These are phyloP conservation scores for Ilyonectria destructans DNA, from an alignment of 2,329 filamentous ascomycete genomes.

Conservation along the genomic window DNA sequence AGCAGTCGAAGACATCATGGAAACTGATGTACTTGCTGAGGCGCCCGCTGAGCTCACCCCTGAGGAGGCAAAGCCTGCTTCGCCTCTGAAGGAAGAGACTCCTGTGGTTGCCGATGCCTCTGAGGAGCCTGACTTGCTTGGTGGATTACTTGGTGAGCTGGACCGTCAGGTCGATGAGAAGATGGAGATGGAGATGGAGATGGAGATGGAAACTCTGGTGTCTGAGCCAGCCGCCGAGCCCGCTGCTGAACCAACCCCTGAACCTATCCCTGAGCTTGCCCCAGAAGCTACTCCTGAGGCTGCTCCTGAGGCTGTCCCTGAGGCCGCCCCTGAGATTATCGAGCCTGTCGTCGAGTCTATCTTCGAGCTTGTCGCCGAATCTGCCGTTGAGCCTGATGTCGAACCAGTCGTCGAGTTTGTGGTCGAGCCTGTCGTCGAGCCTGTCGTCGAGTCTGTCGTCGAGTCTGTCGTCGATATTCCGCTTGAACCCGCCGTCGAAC, in stretches of 20 bases:
- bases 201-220: constrained; percentile 12
- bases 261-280: constrained; percentile 9
- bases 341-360: background rate
- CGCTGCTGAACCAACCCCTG: background rate
- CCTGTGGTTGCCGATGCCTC: constrained; percentile 40
- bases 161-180: constrained; percentile 55
- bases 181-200: constrained; percentile 20
- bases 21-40: constrained; percentile 5
- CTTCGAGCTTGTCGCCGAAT: background rate
- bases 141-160: constrained; percentile 63
- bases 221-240: constrained; percentile 33
- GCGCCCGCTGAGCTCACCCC: constrained; percentile 10
- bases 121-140: constrained; percentile 62
- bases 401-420: background rate
- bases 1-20: constrained; percentile 31
- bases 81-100: constrained; percentile 44
- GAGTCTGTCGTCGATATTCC: background rate
- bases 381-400: constrained; percentile 3
- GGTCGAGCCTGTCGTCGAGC: background rate
- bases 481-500: constrained; percentile 7
- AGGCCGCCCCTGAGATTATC: background rate
- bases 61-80: constrained; percentile 36
- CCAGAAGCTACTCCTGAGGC: constrained; percentile 28
- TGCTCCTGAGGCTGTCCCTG: constrained; percentile 4
- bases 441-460: background rate